Evolutionary conservation across 116 monocot genomes (phyloP), one percentile per base, ranked within the genome.

Genomic region (Zostera marina): DNA sequence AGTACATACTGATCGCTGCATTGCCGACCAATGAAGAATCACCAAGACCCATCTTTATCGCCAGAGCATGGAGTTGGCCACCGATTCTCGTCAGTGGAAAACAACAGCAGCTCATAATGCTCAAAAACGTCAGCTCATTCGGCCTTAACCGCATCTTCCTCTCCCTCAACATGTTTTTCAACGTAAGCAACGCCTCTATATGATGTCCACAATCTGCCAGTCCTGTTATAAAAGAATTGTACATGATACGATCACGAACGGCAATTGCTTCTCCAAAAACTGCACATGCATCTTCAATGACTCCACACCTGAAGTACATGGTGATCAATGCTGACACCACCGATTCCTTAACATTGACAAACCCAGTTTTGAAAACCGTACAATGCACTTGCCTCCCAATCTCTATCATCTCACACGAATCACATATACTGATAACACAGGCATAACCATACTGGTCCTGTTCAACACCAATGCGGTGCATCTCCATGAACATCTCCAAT

Each of bases 1-100:
- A 76, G 44, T 87, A 79, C 13, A 87, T 63, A 67, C 79, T 74
- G 7, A 82, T 58, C 41, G 82, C 42, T 9, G 79, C 75, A 25
- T 82, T 87, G 13, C 77, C 87, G 1, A 80, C 80, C 47, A 77
- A 70, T 0, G 75, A 49, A 26, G 79, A 79, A 44, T 47, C 23
- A 46, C 79, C 71, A 60, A 59, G 72, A 3, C 66, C 74, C 19
- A 57, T 40, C 55, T 88, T 88, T 49, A 80, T 54, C 48, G 75
- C 9, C 49, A 63, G 56, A 7, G 73, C 77, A 66, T 88, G 83
- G 44, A 83, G 70, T 63, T 79, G 83, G 8, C 12, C 22, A 8
- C 83, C 83, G 14, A 60, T 39, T 41, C 38, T 54, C 53, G 52
- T 61, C 12, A 53, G 51, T 32, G 2, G 32, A 1, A 32, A 32